These are phyloP conservation scores for Pholiota microspora DNA, from an alignment of 768 basidiomycete genomes.

Conservation along the genomic window DNA sequence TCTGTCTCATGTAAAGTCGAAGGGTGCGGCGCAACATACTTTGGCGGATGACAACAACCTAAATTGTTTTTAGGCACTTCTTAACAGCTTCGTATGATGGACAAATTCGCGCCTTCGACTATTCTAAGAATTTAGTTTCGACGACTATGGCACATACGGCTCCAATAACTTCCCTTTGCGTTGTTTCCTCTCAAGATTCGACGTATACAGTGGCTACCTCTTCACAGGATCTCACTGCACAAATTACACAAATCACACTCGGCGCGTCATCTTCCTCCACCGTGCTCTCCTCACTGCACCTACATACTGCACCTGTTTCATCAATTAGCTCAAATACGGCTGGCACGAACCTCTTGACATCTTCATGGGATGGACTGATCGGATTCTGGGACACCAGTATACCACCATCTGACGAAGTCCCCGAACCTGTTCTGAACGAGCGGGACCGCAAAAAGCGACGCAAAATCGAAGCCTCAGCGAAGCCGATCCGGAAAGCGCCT, in stretches of 20 bases:
- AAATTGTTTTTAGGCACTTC: constrained; percentile 54
- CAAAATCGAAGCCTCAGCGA: constrained; percentile 42
- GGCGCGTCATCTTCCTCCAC: constrained; percentile 25
- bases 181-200: constrained; percentile 41
- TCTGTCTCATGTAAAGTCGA: constrained; percentile 61
- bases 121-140: constrained; percentile 55
- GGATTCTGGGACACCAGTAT: constrained; percentile 75
- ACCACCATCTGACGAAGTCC: constrained; percentile 63
- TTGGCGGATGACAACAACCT: background rate
- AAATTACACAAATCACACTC: constrained; percentile 44
- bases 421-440: constrained; percentile 32
- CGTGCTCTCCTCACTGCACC: constrained; percentile 68
- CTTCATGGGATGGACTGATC: constrained; percentile 86
- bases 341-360: constrained; percentile 71
- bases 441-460: constrained; percentile 62
- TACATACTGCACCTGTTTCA: constrained; percentile 82
- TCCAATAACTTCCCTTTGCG: constrained; percentile 64
- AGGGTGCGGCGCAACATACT: constrained; percentile 36
- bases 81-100: constrained; percentile 84
- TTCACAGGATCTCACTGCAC: constrained; percentile 78
- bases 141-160: constrained; percentile 55
- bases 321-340: constrained; percentile 55
- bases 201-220: constrained; percentile 56
- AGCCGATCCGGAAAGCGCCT: constrained; percentile 64
- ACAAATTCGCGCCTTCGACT: constrained; percentile 69